Percentiles rank a stretch among this genome's conserved stretches.
Evolutionary conservation across 2,329 filamentous ascomycete genomes (phyloP).

Genomic region (Fusarium continuum): DNA sequence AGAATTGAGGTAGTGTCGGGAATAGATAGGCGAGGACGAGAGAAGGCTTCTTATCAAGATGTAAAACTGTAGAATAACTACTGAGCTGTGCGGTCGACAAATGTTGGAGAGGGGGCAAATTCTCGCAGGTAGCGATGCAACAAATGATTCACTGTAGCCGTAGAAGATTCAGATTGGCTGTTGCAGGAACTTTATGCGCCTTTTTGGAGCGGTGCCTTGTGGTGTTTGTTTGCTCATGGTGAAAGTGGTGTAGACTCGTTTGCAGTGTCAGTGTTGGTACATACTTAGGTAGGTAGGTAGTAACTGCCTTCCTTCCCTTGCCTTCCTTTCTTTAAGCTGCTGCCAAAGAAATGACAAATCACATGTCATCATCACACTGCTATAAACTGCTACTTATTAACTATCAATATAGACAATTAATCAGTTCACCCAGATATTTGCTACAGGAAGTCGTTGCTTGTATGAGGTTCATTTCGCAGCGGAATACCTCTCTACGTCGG

Average conservation of each 20-base stretch:
- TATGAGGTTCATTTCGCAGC: constrained; percentile 25
- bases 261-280: not conserved
- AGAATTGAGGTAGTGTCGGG: not conserved
- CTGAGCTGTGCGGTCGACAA: not conserved
- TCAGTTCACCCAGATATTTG: too few species aligned
- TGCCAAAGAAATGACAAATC: not conserved
- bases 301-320: not conserved
- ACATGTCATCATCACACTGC: not conserved
- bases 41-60: not conserved
- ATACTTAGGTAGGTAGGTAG: not conserved
- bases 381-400: not conserved
- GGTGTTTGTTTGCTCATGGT: constrained; percentile 7
- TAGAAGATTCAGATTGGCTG: not conserved
- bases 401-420: too few species aligned
- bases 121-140: not conserved
- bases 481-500: constrained; percentile 1
- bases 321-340: not conserved
- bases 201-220: not conserved
- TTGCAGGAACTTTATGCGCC: not conserved
- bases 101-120: not conserved
- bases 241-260: not conserved
- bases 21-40: not conserved
- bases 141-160: not conserved
- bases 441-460: too few species aligned
- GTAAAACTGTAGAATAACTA: not conserved